These are phyloP conservation scores for Coffea canephora DNA, from an alignment of 257 asterid genomes.

Conservation along the genomic window DNA sequence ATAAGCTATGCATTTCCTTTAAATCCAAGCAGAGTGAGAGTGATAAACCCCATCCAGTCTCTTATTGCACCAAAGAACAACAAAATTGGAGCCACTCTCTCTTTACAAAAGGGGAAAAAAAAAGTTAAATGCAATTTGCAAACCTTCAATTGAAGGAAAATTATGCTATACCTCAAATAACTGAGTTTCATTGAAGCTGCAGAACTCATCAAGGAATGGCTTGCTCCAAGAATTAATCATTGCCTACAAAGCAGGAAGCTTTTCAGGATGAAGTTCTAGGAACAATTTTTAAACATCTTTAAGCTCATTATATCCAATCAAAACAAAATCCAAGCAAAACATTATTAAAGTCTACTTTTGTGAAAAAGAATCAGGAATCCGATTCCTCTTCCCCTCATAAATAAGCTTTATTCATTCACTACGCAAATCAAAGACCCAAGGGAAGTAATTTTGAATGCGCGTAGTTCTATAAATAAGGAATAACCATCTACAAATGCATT, in stretches of 20 bases:
- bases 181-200: constrained; percentile 43
- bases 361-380: neutral
- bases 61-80: neutral
- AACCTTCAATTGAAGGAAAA: constrained; percentile 3
- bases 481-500: neutral
- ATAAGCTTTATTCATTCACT: neutral
- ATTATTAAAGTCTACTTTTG: neutral
- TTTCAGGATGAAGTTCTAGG: constrained; percentile 10
- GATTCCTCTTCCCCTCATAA: neutral
- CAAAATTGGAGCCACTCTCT: neutral
- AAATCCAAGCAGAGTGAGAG: neutral
- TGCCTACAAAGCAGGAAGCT: constrained; percentile 42
- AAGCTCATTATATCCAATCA: too few species aligned
- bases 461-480: neutral
- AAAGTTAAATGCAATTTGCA: neutral
- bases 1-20: neutral
- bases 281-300: neutral
- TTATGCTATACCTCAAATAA: constrained; percentile 64
- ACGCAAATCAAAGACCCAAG: neutral
- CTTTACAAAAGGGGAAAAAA: neutral
- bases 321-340: neutral
- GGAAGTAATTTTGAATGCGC: neutral
- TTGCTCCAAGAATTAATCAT: constrained; percentile 83
- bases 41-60: neutral
- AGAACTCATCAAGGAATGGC: constrained; percentile 63